Evolutionary conservation across 805 yeast genomes (phyloP), one percentile per base, ranked within the genome.

Genomic region (Candida vartiovaarae): DNA sequence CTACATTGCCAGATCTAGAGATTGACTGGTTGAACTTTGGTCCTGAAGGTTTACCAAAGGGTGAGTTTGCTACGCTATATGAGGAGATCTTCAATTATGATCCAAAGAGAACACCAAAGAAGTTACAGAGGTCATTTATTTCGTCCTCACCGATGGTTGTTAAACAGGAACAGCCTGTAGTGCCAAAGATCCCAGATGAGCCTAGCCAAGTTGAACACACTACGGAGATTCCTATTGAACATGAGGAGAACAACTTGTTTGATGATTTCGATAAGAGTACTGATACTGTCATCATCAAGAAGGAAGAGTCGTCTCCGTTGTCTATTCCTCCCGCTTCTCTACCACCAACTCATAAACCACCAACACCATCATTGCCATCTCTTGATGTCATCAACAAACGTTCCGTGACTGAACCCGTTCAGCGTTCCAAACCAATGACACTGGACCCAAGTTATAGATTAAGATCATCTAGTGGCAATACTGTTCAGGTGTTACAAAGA

Each of bases 61-160:
- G 46, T 34, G 66, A 62, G 29, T 54, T 62, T 47, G 62, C 60
- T 4, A 42, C 54, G 8, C 42, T 62, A 6, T 62, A 61, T 45
- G 55, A 58, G 37, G 64, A 58, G 34, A 53, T 61, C 34, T 62
- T 62, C 42, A 57, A 52, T 34, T 41, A 41, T 42, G 48, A 31
- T 31, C 53, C 54, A 20, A 40, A 36, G 37, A 50, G 36, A 37
- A 39, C 42, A 24, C 44, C 47, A 20, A 40, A 36, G 32, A 32
- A 5, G 11, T 8, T 11, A 8, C 25, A n/a, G 25, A 28, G 9
- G 9, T 28, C 30, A 28, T 28, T 9, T 28, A 28, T 28, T 28
- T 6, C 30, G 6, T 28, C 9, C 6, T 7, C 9, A 28, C 30
- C 30, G 6, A 15, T 15, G 20, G 20, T 15, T 15, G 20, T 15